Conservation (phyloP, 2,329 filamentous ascomycete species). For the Phaeosphaeriaceae sp. region DNA sequence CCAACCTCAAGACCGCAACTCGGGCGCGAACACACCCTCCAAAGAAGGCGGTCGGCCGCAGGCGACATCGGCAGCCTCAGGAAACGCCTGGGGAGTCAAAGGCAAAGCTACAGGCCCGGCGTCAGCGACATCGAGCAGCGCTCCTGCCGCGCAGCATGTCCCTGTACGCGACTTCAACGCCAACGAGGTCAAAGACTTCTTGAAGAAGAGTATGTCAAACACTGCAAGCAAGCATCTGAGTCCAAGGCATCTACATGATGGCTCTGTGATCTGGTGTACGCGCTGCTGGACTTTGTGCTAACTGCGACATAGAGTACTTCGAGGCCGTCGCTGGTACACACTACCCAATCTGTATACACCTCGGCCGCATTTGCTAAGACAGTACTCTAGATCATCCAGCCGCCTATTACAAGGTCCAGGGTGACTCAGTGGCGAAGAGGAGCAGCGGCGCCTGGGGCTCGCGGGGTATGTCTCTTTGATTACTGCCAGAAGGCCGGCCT, state of each 20-base stretch:
- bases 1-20: slow-evolving; percentile 34
- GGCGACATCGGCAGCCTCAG: slow-evolving; percentile 36
- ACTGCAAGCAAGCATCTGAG: background rate
- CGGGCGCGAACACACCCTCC: slow-evolving; percentile 43
- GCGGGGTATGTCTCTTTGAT: slow-evolving; percentile 40
- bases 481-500: background rate
- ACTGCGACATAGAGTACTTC: slow-evolving; percentile 32
- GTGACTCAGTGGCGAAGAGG: slow-evolving; percentile 48
- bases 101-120: slow-evolving; percentile 35
- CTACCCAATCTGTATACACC: slow-evolving; percentile 5
- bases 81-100: slow-evolving; percentile 47
- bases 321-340: slow-evolving; percentile 39
- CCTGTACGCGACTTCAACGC: slow-evolving; percentile 55
- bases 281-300: slow-evolving; percentile 20
- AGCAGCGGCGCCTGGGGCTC: slow-evolving; percentile 51
- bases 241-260: background rate
- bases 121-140: slow-evolving; percentile 22
- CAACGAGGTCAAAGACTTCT: slow-evolving; percentile 51
- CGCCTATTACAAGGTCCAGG: slow-evolving; percentile 49
- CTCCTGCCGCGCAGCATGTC: slow-evolving; percentile 39
- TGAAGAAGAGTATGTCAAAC: slow-evolving; percentile 49
- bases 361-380: slow-evolving; percentile 29
- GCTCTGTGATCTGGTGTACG: background rate
- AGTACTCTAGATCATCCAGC: slow-evolving; percentile 34
- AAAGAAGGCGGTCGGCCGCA: slow-evolving; percentile 45